These are phyloP conservation scores for Micractinium sp. DNA, from an alignment of 139 green algal genomes.

Conservation along the genomic window DNA sequence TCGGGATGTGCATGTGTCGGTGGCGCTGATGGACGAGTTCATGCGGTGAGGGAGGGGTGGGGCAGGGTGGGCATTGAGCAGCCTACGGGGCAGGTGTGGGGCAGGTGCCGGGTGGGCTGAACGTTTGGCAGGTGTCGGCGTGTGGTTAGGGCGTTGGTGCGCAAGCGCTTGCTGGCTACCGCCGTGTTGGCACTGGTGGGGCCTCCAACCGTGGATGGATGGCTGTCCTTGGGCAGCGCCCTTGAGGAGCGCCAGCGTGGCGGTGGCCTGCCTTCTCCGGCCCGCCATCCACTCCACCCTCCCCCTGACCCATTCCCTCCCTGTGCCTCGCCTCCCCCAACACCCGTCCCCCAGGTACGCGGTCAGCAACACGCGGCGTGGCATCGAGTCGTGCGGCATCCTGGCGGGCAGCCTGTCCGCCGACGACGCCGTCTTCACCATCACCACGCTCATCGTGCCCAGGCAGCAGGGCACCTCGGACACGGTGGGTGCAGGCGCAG, in stretches of 20 bases:
- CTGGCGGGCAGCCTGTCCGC: slow-evolving; percentile 79
- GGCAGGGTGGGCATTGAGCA: neutral
- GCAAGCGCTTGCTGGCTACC: neutral
- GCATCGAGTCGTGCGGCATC: slow-evolving; percentile 91
- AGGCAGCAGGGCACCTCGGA: slow-evolving; percentile 91
- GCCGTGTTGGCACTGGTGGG: neutral
- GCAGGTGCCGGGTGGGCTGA: too few relatives aligned
- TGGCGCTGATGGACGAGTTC: slow-evolving; percentile 91
- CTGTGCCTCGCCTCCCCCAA: neutral
- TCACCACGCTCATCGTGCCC: slow-evolving; percentile 92
- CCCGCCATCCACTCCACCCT: neutral
- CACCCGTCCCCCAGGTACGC: slow-evolving; percentile 47
- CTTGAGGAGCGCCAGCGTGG: neutral
- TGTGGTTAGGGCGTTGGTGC: neutral
- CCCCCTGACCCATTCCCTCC: neutral
- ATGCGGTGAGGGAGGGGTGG: slow-evolving; percentile 61
- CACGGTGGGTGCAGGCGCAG: slow-evolving; percentile 61
- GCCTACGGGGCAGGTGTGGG: too few relatives aligned
- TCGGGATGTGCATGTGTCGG: slow-evolving; percentile 84
- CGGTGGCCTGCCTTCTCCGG: too few relatives aligned
- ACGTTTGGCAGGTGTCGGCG: too few relatives aligned
- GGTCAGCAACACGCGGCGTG: slow-evolving; percentile 65
- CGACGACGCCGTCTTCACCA: slow-evolving; percentile 77
- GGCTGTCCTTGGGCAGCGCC: too few relatives aligned
- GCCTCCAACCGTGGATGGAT: neutral